These are phyloP conservation scores for Avena eriantha DNA, from an alignment of 176 grass and related monocot genomes.

Conservation along the genomic window DNA sequence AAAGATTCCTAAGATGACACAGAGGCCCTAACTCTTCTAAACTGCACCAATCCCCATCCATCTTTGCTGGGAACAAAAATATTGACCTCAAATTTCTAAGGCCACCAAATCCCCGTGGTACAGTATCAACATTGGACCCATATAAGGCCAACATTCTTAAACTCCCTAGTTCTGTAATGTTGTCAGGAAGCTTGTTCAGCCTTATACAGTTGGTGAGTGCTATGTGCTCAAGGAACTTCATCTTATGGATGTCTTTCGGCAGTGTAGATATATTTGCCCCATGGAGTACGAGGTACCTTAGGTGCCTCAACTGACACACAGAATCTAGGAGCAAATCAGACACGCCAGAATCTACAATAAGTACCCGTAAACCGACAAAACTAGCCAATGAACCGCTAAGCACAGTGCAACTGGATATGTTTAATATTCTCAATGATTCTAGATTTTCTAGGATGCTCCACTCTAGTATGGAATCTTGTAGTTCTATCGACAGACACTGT, in stretches of 20 bases:
- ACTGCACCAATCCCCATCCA: background rate
- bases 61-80: background rate
- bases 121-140: background rate
- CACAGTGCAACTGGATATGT: background rate
- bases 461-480: background rate
- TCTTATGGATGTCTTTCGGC: background rate
- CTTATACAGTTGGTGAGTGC: background rate
- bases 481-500: background rate
- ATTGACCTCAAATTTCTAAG: background rate
- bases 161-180: background rate
- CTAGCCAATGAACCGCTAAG: background rate
- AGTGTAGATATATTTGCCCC: background rate
- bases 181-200: slow-evolving; percentile 14
- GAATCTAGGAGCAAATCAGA: background rate
- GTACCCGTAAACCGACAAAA: background rate
- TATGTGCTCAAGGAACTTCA: slow-evolving; percentile 37
- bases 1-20: background rate
- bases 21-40: background rate
- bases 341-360: background rate
- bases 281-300: background rate
- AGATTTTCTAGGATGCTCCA: background rate
- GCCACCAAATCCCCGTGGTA: slow-evolving; percentile 6
- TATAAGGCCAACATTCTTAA: background rate
- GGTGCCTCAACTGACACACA: slow-evolving; percentile 8
- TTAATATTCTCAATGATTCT: background rate